Conservation (phyloP, 2,329 filamentous ascomycete genomes). For the Sporothrix globosa region DNA sequence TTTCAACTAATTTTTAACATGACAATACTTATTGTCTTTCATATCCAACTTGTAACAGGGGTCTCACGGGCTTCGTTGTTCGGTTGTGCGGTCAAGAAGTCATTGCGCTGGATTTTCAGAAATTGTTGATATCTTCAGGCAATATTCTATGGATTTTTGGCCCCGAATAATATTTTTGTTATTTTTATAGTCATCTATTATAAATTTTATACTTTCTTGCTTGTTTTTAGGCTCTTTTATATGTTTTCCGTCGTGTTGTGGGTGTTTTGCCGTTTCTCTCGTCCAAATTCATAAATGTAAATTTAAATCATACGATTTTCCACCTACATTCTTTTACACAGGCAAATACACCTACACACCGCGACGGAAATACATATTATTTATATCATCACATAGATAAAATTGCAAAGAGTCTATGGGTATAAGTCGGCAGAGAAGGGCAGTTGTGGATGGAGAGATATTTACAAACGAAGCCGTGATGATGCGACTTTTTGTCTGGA, state of each 20-base stretch:
- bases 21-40: background rate
- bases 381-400: background rate
- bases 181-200: background rate
- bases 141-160: background rate
- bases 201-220: fast-evolving
- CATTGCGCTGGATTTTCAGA: too few species aligned
- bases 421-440: background rate
- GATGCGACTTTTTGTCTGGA: background rate
- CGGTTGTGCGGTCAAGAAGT: background rate
- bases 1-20: too few species aligned
- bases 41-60: background rate
- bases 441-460: background rate
- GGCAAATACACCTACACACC: background rate
- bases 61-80: background rate
- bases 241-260: background rate
- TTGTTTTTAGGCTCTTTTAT: background rate
- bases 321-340: background rate
- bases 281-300: background rate
- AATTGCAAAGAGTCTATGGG: background rate
- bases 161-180: background rate
- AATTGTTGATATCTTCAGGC: background rate
- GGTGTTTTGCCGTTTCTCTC: background rate
- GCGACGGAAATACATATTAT: background rate
- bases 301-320: background rate
- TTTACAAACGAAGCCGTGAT: background rate